These are phyloP conservation scores for Sarcodon sp. DNA, from an alignment of 768 basidiomycete species.

Conservation along the genomic window DNA sequence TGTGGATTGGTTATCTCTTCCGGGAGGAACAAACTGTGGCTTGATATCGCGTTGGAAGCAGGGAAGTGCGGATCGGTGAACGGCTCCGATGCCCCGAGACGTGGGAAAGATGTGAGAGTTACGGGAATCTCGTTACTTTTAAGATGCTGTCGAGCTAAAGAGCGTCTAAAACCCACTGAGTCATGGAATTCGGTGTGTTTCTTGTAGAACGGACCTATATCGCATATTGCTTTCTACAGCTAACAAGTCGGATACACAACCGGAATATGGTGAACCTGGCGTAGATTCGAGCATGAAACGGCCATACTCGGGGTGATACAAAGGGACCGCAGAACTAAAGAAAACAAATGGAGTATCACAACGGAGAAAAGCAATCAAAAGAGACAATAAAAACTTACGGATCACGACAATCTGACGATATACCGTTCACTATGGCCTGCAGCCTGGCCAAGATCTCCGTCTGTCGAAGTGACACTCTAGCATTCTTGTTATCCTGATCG, in stretches of 20 bases:
- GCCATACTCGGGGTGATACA: constrained; percentile 97
- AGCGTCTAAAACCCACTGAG: constrained; percentile 38
- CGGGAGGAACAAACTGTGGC: constrained; percentile 88
- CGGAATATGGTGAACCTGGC: constrained; percentile 90
- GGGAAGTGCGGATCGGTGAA: constrained; percentile 88
- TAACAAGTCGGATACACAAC: constrained; percentile 73
- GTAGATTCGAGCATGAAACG: constrained; percentile 98
- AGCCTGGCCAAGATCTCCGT: constrained; percentile 85
- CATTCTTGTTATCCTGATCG: constrained; percentile 66
- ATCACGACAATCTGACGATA: constrained; percentile 45
- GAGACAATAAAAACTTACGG: constrained; percentile 29
- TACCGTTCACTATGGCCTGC: constrained; percentile 49
- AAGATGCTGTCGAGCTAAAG: constrained; percentile 72
- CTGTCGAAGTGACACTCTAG: constrained; percentile 87
- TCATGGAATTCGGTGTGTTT: not conserved
- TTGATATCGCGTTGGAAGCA: constrained; percentile 67
- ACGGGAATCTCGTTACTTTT: constrained; percentile 80
- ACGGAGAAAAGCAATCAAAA: not conserved
- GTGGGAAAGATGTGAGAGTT: constrained; percentile 92
- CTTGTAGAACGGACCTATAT: constrained; percentile 45
- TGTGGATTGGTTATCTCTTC: constrained; percentile 96
- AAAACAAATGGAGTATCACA: constrained; percentile 1
- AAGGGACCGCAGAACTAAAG: constrained; percentile 47
- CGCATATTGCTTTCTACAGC: constrained; percentile 93
- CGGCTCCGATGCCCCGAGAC: constrained; percentile 75